Conservation (phyloP, 169 alveolate species). For the Plasmodium sp. region DNA sequence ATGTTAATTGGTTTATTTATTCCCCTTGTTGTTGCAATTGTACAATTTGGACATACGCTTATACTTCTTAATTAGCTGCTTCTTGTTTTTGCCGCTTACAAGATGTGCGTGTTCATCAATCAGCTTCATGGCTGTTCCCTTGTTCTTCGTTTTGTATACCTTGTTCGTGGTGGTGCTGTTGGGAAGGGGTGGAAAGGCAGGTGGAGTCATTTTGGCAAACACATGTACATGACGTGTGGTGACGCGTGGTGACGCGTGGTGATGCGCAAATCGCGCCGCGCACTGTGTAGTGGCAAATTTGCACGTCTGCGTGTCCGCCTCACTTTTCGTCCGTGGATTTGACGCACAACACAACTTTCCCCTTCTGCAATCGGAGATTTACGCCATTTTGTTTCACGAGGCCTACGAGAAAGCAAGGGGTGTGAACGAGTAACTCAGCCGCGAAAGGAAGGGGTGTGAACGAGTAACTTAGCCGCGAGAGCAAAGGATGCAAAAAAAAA, state of each 20-base stretch:
- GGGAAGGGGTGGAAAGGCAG: background rate
- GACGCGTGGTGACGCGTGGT: background rate
- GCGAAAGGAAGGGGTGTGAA: background rate
- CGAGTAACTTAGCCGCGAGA: too few species aligned
- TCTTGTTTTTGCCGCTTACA: background rate
- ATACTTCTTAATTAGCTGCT: slow-evolving; percentile 20
- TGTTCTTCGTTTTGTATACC: slow-evolving; percentile 11
- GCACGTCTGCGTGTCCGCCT: background rate
- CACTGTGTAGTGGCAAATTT: background rate
- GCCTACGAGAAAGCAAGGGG: background rate
- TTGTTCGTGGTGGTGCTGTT: slow-evolving; percentile 3
- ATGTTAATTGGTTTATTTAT: slow-evolving; percentile 6
- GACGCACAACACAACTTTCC: slow-evolving; percentile 34
- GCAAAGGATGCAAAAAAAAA: background rate
- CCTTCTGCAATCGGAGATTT: slow-evolving; percentile 21
- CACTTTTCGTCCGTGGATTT: slow-evolving; percentile 12
- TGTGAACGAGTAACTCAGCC: background rate
- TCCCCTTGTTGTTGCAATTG: background rate
- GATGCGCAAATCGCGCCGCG: background rate
- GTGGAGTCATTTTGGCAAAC: background rate
- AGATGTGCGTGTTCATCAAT: slow-evolving; percentile 1
- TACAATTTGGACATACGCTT: slow-evolving; percentile 54
- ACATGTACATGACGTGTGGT: background rate
- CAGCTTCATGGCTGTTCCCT: slow-evolving; percentile 3
- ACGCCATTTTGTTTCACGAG: slow-evolving; percentile 28